phyloP scores from a whole-genome alignment of 192 early-diverging fungal genomes.

The Piromyces sp. region DNA sequence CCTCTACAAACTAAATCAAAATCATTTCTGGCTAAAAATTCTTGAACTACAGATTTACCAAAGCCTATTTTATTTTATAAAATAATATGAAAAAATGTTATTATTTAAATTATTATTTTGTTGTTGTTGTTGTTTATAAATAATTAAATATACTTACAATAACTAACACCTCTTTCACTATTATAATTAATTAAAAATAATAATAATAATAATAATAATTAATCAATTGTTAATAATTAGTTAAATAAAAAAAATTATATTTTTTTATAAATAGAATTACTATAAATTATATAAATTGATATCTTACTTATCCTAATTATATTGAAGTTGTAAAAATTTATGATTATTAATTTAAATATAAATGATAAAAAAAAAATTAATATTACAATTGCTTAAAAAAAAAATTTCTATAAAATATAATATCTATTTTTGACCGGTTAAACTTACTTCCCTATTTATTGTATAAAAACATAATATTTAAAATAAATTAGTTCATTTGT shows the following conservation, averaged over 20 bases:
- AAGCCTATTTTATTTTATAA: constrained; percentile 19
- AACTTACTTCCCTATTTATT: neutral
- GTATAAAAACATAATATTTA: too few relatives aligned
- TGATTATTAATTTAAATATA: too few relatives aligned
- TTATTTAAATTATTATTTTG: too few relatives aligned
- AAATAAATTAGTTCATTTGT: neutral
- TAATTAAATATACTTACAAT: constrained; percentile 41
- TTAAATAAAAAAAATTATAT: neutral
- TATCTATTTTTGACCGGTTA: neutral
- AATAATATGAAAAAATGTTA: too few relatives aligned
- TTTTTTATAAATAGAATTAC: too few relatives aligned
- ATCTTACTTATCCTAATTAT: too few relatives aligned
- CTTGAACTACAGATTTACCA: constrained; percentile 62
- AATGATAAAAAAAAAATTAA: too few relatives aligned
- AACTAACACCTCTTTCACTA: constrained; percentile 90
- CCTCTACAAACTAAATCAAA: constrained; percentile 57
- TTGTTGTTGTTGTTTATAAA: too few relatives aligned
- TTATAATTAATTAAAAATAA: constrained; percentile 54
- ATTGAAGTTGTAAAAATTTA: too few relatives aligned
- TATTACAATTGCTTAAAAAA: neutral
- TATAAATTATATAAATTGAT: too few relatives aligned
- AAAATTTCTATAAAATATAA: neutral
- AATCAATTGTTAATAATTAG: too few relatives aligned
- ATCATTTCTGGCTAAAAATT: constrained; percentile 69
- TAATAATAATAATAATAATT: neutral